Percentiles rank a stretch among this genome's conserved stretches.
Evolutionary conservation across 345 rosid genomes (phyloP).

Genomic region (Dimocarpus longan): DNA sequence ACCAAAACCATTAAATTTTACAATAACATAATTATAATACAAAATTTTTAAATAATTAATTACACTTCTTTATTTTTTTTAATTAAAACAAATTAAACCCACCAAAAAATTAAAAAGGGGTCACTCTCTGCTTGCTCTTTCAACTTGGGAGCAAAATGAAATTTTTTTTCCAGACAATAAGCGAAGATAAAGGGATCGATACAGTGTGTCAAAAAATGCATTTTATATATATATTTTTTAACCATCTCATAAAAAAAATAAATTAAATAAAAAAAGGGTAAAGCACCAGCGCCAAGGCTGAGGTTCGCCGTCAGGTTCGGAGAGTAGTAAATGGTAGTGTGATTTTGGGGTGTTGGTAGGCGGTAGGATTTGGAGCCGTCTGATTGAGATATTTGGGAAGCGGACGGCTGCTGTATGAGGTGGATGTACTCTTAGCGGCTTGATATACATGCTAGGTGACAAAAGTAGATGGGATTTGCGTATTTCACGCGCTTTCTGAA

Average conservation of each 20-base stretch:
- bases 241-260: background rate
- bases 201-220: conserved; percentile 19
- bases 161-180: conserved; percentile 32
- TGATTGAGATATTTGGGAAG: conserved; percentile 13
- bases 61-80: background rate
- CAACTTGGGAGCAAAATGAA: conserved; percentile 12
- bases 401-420: conserved; percentile 24
- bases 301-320: conserved; percentile 22
- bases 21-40: background rate
- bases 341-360: background rate
- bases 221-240: background rate
- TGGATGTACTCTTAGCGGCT: conserved; percentile 17
- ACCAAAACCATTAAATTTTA: background rate
- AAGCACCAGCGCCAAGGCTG: conserved; percentile 18
- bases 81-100: background rate
- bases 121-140: conserved; percentile 11
- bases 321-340: background rate
- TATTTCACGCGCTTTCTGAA: conserved; percentile 47
- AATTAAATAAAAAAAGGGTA: background rate
- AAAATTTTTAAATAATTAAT: background rate
- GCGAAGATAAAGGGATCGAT: conserved; percentile 42
- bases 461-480: conserved; percentile 28
- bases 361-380: background rate
- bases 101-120: background rate
- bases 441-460: conserved; percentile 13